Base-by-base conservation (phyloP, 2,329 filamentous ascomycete species). In the Venturia aucupariae region DNA sequence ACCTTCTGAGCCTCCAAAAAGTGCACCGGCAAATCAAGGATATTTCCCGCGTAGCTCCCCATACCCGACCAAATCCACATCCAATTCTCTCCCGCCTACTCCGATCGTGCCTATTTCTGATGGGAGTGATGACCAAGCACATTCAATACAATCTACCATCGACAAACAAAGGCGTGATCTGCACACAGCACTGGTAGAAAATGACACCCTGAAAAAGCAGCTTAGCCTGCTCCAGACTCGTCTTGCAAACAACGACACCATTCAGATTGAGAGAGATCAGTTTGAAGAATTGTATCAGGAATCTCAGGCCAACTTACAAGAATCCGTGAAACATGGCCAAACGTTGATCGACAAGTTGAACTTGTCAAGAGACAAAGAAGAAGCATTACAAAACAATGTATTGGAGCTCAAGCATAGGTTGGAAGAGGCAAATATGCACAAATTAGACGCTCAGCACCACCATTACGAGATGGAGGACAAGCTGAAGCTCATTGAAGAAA, bases 391-490 rank as follows among this genome's bases (percentile, higher is more conserved):
- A 55, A 65, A 65, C 24, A 61, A 64, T 32, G 38, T 46, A 19
- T 42, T 38, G 22, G 51, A 42, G 19, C 24, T 64, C n/a, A 30
- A 38, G 6, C 22, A 38, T 17, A 64, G 54, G 30, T 38, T 61
- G 22, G 63, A 64, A 44, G 55, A 64, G 30, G 64, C 60, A 15
- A 79, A 80, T 65, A 71, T 72, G 19, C 72, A 76, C 64, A 77
- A 75, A 62, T 55, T 77, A 0, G 78, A 80, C 65, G 74, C 70
- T 4, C 67, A 73, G 13, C 70, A 74, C 65, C 70, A 68, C 17
- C 71, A 72, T 44, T 66, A 70, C 61, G 69, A 72, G 39, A 69
- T 75, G 13, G 72, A 76, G 62, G 72, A 76, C 57, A 70, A 75
- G 57, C 64, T 76, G 24, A 48, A 32, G 30, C 32, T 44, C n/a